Base-by-base conservation (phyloP, 2,329 filamentous ascomycete species). In the Elsinoe ampelina region DNA sequence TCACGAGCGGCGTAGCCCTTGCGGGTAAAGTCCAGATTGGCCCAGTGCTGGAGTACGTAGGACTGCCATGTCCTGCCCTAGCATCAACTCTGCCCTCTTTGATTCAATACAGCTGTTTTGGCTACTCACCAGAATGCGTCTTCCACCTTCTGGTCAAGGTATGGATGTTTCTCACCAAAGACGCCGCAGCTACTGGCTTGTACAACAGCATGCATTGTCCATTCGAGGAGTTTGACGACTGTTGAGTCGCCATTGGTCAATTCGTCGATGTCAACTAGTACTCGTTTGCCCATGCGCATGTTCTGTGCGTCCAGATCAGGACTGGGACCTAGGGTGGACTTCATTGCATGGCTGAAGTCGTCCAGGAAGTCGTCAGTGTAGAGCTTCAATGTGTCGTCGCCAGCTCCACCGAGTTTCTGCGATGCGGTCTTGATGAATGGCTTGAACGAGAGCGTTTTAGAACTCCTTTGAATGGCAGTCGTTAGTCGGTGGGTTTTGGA, bases 51-150 rank as follows among this genome's bases (percentile, higher is more conserved):
- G 22, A 42, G 17, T 35, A 39, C 10, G 10, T 42, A 42, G 13
- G 50, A 11, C 15, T 54, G 50, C 34, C 34, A 54, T 7, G 30
- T 10, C 50, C 50, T 54, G 17, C 8, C 2, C 20, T 8, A 30
- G 12, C 6, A 10, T 54, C 20, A 54, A 17, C 36, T 13, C 22
- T n/a, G 8, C 19, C 2, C n/a, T 12, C 34, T 15, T 26, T 10
- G 22, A 36, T 30, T 7, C 7, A 2, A 8, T 26, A 52, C n/a
- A 17, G 39, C 10, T 11, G 48, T 22, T 6, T 20, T n/a, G 10
- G 43, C 15, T 54, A 30, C 26, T 30, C 7, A 54, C 50, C 50
- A 54, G 22, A 54, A 54, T 11, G 34, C 50, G 13, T 54, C 50
- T 11, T 39, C 50, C 2, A 54, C 50, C 32, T 54, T 54, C n/a